A percentile compares a stretch with the other conserved stretches of the same genome.
Evolutionary conservation across 306 rosid genomes (phyloP).

Genomic region (Prunus fruticosa): DNA sequence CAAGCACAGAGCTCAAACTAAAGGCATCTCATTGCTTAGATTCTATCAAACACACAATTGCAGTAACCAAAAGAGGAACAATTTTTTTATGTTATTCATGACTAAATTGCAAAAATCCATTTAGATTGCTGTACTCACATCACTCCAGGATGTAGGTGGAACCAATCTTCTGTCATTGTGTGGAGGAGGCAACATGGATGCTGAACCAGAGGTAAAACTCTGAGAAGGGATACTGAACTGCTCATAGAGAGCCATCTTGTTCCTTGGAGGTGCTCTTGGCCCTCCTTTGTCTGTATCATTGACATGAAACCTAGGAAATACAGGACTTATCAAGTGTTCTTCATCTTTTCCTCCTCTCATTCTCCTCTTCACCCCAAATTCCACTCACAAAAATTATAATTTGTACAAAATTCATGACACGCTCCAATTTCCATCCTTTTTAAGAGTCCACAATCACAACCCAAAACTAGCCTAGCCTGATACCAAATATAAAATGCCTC

Average conservation of each 20-base stretch:
- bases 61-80: background rate
- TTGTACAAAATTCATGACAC: conserved; percentile 20
- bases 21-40: conserved; percentile 1
- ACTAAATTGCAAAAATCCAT: background rate
- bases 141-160: conserved; percentile 38
- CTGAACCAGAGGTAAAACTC: conserved; percentile 39
- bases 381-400: conserved; percentile 17
- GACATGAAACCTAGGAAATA: conserved; percentile 75
- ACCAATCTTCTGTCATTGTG: conserved; percentile 26
- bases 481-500: background rate
- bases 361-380: conserved; percentile 32
- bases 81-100: background rate
- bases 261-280: conserved; percentile 76
- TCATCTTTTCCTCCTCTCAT: conserved; percentile 45
- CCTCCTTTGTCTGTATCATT: conserved; percentile 72
- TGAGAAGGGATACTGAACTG: conserved; percentile 57
- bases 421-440: conserved; percentile 9
- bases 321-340: conserved; percentile 46
- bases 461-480: conserved; percentile 6
- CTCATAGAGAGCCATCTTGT: conserved; percentile 81
- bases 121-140: conserved; percentile 37
- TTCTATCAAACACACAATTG: background rate
- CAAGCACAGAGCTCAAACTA: conserved; percentile 1
- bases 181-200: conserved; percentile 43
- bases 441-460: background rate